Conservation (phyloP, 805 yeast genomes). For the Jamesozyma rosinii region DNA sequence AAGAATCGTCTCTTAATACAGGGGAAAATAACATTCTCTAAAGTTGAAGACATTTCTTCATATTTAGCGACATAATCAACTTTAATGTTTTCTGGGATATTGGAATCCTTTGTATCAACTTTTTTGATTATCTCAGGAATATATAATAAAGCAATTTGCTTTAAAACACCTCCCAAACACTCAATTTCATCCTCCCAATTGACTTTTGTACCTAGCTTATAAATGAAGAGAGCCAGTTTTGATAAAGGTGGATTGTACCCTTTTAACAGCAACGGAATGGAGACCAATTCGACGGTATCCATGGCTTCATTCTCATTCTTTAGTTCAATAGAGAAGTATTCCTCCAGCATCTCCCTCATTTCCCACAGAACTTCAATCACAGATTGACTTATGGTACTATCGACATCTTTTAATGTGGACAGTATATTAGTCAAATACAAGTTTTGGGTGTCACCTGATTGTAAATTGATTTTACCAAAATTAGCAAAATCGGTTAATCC, state of each 20-base stretch:
- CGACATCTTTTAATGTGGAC: slow-evolving; percentile 12
- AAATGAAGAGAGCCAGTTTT: slow-evolving; percentile 60
- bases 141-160: slow-evolving; percentile 64
- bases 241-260: slow-evolving; percentile 52
- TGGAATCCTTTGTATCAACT: slow-evolving; percentile 12
- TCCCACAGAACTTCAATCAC: slow-evolving; percentile 27
- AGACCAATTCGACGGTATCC: slow-evolving; percentile 31
- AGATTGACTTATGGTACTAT: slow-evolving; percentile 17
- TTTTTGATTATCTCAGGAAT: slow-evolving; percentile 47
- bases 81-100: slow-evolving; percentile 18
- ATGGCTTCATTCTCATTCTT: slow-evolving; percentile 23
- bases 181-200: slow-evolving; percentile 58
- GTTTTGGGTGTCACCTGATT: slow-evolving; percentile 7
- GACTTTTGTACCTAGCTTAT: slow-evolving; percentile 48
- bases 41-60: slow-evolving; percentile 26
- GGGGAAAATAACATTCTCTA: slow-evolving; percentile 62
- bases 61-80: slow-evolving; percentile 21
- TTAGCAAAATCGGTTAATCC: slow-evolving; percentile 72
- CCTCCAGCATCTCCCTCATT: slow-evolving; percentile 71
- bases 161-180: slow-evolving; percentile 58
- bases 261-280: slow-evolving; percentile 62
- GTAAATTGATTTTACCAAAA: slow-evolving; percentile 52
- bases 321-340: slow-evolving; percentile 59
- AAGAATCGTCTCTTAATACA: slow-evolving; percentile 50
- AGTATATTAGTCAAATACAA: slow-evolving; percentile 15